phyloP scores from a whole-genome alignment of 495 filamentous ascomycete genomes.

The Aspergillus affinis region DNA sequence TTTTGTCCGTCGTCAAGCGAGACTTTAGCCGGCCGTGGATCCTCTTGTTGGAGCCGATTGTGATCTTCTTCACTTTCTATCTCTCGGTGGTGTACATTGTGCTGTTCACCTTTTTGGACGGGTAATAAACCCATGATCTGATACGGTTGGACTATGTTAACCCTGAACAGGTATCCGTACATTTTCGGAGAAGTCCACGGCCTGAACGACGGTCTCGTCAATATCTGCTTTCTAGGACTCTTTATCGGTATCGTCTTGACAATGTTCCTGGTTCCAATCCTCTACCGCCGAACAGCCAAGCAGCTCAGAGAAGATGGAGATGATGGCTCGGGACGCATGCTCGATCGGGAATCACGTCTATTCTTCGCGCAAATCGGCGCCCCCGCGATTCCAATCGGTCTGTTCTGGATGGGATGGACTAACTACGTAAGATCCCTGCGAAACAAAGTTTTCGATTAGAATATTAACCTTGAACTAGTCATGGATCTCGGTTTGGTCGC shows the following conservation, averaged over 20 bases:
- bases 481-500: slow-evolving; percentile 55
- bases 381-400: slow-evolving; percentile 49
- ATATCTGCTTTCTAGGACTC: slow-evolving; percentile 59
- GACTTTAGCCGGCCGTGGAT: slow-evolving; percentile 13
- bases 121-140: slow-evolving; percentile 13
- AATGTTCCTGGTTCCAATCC: slow-evolving; percentile 46
- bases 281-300: slow-evolving; percentile 56
- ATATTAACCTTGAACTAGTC: slow-evolving; percentile 10
- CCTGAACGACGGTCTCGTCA: slow-evolving; percentile 53
- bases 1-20: not conserved
- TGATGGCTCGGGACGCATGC: not conserved
- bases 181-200: slow-evolving; percentile 61
- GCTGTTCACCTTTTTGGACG: slow-evolving; percentile 65
- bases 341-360: slow-evolving; percentile 13
- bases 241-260: slow-evolving; percentile 52
- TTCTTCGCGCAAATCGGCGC: slow-evolving; percentile 56
- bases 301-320: slow-evolving; percentile 29
- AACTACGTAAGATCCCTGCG: slow-evolving; percentile 36
- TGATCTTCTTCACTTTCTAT: slow-evolving; percentile 56
- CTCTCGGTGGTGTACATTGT: slow-evolving; percentile 65
- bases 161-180: slow-evolving; percentile 45
- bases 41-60: slow-evolving; percentile 48
- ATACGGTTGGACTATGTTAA: too few species aligned
- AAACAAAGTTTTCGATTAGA: not conserved
- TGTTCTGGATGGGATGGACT: slow-evolving; percentile 67